A percentile compares a stretch with the other conserved stretches of the same genome.
Evolutionary conservation across 2,329 filamentous ascomycete species (phyloP).

Genomic region (Corynespora cassiicola): DNA sequence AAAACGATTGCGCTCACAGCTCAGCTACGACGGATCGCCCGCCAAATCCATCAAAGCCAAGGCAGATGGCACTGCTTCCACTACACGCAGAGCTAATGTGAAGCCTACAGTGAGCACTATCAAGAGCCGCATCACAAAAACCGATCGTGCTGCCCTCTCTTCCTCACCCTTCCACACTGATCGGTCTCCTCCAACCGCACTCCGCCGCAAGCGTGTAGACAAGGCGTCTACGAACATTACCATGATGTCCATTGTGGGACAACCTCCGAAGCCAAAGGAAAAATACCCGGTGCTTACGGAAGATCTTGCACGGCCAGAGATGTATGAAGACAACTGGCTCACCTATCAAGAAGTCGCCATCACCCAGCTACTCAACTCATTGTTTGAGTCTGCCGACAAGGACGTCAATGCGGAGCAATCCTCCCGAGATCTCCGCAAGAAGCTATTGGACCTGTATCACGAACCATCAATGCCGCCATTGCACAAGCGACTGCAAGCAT

Average conservation of each 20-base stretch:
- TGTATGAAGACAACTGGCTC: constrained; percentile 70
- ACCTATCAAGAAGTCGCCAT: constrained; percentile 67
- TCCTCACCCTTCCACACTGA: constrained; percentile 46
- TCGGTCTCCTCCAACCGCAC: constrained; percentile 42
- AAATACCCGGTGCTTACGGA: constrained; percentile 62
- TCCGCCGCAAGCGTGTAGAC: constrained; percentile 32
- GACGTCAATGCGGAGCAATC: constrained; percentile 34
- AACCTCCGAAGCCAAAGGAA: constrained; percentile 29
- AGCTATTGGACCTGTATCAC: constrained; percentile 62
- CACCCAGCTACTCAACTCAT: constrained; percentile 64
- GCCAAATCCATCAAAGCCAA: constrained; percentile 42
- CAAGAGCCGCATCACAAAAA: constrained; percentile 28
- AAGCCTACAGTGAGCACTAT: constrained; percentile 33
- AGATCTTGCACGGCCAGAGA: constrained; percentile 60
- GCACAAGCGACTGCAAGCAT: constrained; percentile 65
- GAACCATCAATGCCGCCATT: constrained; percentile 57
- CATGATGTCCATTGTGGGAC: constrained; percentile 39
- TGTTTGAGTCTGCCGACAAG: constrained; percentile 53
- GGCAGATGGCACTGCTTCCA: constrained; percentile 34
- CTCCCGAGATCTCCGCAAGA: constrained; percentile 50
- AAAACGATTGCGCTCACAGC: constrained; percentile 41
- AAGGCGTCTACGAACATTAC: constrained; percentile 37
- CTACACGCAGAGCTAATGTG: constrained; percentile 24
- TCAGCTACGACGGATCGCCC: constrained; percentile 37
- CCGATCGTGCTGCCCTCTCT: constrained; percentile 23